Evolutionary conservation across 2,329 filamentous ascomycete species (phyloP).

Genomic region (Pseudopyricularia javanii): DNA sequence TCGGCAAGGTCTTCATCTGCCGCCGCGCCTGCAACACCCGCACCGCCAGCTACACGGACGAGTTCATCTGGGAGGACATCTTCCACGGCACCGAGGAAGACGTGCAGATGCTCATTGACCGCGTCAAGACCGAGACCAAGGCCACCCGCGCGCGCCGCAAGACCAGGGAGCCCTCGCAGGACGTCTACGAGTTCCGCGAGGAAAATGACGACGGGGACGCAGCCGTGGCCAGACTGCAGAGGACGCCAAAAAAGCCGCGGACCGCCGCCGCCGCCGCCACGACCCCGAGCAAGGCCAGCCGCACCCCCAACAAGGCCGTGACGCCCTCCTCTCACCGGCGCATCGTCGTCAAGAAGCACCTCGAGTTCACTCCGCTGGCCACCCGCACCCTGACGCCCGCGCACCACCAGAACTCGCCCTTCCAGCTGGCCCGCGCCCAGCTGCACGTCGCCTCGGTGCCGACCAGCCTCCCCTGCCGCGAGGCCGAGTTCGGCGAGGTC

Average conservation of each 20-base stretch:
- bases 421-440: constrained; percentile 76
- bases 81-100: constrained; percentile 56
- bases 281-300: constrained; percentile 43
- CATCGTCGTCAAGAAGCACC: constrained; percentile 68
- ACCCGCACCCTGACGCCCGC: constrained; percentile 71
- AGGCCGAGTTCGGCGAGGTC: constrained; percentile 81
- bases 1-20: constrained; percentile 81
- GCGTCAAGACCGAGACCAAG: constrained; percentile 63
- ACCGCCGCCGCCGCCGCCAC: constrained; percentile 15
- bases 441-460: constrained; percentile 93
- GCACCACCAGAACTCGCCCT: constrained; percentile 70
- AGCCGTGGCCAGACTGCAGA: constrained; percentile 16
- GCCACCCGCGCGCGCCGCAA: constrained; percentile 42
- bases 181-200: constrained; percentile 3
- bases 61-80: constrained; percentile 84
- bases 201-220: constrained; percentile 20
- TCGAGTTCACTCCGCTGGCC: constrained; percentile 92
- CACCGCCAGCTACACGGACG: constrained; percentile 81
- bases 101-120: constrained; percentile 51
- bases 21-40: constrained; percentile 79
- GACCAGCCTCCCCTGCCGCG: constrained; percentile 76
- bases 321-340: constrained; percentile 30
- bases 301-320: constrained; percentile 30
- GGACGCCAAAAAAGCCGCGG: constrained; percentile 19
- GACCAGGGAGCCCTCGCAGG: constrained; percentile 9